phyloP scores from a whole-genome alignment of 2,329 filamentous ascomycete genomes.

The Aureobasidium sp. region DNA sequence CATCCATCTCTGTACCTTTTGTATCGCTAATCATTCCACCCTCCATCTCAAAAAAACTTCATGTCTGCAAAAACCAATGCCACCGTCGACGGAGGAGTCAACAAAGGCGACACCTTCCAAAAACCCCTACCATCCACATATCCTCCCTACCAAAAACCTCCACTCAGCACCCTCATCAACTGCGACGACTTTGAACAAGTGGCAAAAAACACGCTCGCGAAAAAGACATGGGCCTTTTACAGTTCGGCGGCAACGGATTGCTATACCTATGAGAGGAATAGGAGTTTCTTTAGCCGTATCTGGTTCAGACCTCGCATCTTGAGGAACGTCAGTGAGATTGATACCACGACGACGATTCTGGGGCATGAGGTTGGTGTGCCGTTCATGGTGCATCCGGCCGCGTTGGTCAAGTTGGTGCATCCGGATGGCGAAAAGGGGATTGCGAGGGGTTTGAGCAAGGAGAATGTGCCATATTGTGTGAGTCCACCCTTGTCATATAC shows the following conservation, averaged over 20 bases:
- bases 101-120: slow-evolving; percentile 1
- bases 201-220: slow-evolving; percentile 27
- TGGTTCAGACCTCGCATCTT: slow-evolving; percentile 41
- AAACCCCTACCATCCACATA: slow-evolving; percentile 25
- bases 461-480: slow-evolving; percentile 23
- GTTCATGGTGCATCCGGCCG: slow-evolving; percentile 31
- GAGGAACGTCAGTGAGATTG: slow-evolving; percentile 29
- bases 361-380: slow-evolving; percentile 27
- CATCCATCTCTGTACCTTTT: background rate
- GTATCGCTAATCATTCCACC: too few relatives aligned
- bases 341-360: slow-evolving; percentile 27
- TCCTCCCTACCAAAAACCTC: slow-evolving; percentile 33
- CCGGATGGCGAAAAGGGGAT: slow-evolving; percentile 32
- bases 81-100: background rate
- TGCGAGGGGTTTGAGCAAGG: slow-evolving; percentile 23
- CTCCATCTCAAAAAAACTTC: too few relatives aligned
- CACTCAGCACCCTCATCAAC: slow-evolving; percentile 38
- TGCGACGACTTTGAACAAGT: slow-evolving; percentile 36
- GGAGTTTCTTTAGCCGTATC: slow-evolving; percentile 36
- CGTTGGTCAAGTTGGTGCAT: slow-evolving; percentile 30
- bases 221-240: slow-evolving; percentile 36
- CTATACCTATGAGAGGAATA: slow-evolving; percentile 38
- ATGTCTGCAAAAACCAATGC: slow-evolving; percentile 10
- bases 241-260: slow-evolving; percentile 43
- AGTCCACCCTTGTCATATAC: slow-evolving; percentile 18